Evolutionary conservation across 805 yeast species (phyloP).

Genomic region (Myxozyma udenii): DNA sequence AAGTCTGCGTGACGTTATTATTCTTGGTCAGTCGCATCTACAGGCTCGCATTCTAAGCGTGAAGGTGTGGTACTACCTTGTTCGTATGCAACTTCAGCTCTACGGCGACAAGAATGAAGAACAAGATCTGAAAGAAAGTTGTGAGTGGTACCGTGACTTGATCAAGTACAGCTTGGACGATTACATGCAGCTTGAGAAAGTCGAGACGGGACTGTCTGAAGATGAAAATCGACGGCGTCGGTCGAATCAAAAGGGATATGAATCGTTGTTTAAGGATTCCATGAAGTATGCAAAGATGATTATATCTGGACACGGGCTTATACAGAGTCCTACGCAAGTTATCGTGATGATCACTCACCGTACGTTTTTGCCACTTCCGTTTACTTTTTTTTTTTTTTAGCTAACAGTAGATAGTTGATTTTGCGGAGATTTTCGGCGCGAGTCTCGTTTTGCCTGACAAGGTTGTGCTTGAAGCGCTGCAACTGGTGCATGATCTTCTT

Average conservation of each 20-base stretch:
- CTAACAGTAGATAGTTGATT: conserved; percentile 4
- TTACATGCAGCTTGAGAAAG: conserved; percentile 21
- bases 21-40: conserved; percentile 29
- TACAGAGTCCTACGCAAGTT: conserved; percentile 14
- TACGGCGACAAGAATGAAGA: neutral
- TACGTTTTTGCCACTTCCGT: neutral
- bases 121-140: conserved; percentile 11
- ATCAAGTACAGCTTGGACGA: conserved; percentile 22
- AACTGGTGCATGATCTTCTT: conserved; percentile 13
- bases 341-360: conserved; percentile 5
- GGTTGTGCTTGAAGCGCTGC: conserved; percentile 14
- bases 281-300: conserved; percentile 18
- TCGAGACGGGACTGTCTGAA: conserved; percentile 8
- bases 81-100: conserved; percentile 14
- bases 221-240: conserved; percentile 13
- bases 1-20: conserved; percentile 31
- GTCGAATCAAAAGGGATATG: conserved; percentile 18
- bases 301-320: conserved; percentile 5
- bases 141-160: conserved; percentile 29
- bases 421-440: conserved; percentile 12
- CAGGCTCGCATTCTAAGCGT: conserved; percentile 33
- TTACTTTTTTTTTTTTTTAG: neutral
- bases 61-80: conserved; percentile 32
- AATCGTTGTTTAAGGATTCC: conserved; percentile 19
- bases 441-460: conserved; percentile 14